Percentiles rank a stretch among this genome's conserved stretches.
Evolutionary conservation across 2,329 filamentous ascomycete genomes (phyloP).

Genomic region (Trichoderma pleuroti): DNA sequence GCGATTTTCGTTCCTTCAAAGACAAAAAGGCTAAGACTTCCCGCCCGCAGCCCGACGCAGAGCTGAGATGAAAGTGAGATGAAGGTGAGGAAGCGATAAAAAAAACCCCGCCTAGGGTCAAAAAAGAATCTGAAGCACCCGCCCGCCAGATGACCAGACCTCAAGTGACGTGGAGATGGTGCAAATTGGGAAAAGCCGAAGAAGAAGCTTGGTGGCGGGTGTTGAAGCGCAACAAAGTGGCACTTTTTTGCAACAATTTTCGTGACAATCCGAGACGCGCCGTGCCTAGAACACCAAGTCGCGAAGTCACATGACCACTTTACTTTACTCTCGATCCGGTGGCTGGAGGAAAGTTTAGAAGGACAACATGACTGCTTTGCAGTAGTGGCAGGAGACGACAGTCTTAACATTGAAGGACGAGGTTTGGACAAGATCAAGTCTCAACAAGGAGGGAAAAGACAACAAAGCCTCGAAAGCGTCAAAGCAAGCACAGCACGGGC

Average conservation of each 20-base stretch:
- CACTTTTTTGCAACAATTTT: slow-evolving; percentile 2
- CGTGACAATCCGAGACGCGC: slow-evolving; percentile 17
- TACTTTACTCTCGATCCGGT: slow-evolving; percentile 3
- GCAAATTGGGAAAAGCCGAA: not conserved
- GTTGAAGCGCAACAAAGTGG: slow-evolving; percentile 2
- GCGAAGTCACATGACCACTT: slow-evolving; percentile 22
- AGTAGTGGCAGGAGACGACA: not conserved
- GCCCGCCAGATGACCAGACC: not conserved
- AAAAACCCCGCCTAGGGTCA: not conserved
- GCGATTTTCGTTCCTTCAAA: not conserved
- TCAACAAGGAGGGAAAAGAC: not conserved
- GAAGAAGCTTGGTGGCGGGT: slow-evolving; percentile 12
- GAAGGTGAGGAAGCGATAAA: not conserved
- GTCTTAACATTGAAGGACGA: not conserved
- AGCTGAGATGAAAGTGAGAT: slow-evolving; percentile 21
- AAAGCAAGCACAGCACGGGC: not conserved
- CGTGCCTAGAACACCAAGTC: slow-evolving; percentile 15
- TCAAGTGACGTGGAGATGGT: slow-evolving; percentile 9
- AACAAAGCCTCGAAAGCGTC: not conserved
- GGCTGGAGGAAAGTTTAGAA: not conserved
- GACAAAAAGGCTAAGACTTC: slow-evolving; percentile 5
- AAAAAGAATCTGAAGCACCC: not conserved
- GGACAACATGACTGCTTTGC: slow-evolving; percentile 4
- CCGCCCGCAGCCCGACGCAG: slow-evolving; percentile 1
- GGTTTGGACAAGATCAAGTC: not conserved